Evolutionary conservation across 2,329 filamentous ascomycete genomes (phyloP).

Genomic region (Nakataea oryzae): DNA sequence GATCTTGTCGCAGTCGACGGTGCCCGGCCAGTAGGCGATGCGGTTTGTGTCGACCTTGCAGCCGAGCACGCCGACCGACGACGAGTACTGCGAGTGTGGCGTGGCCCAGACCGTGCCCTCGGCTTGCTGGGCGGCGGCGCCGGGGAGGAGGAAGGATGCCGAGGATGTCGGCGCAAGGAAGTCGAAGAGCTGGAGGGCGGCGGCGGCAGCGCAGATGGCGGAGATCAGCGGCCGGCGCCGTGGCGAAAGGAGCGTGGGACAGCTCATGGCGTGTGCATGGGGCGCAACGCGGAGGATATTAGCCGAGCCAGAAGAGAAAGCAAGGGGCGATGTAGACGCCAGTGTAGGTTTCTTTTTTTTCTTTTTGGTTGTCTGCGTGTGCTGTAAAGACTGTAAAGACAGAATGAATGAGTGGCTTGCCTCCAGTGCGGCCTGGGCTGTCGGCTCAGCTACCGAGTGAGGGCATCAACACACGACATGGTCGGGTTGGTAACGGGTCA

Average conservation of each 20-base stretch:
- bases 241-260: conserved; percentile 1
- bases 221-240: background rate
- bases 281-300: too few species aligned
- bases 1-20: conserved; percentile 42
- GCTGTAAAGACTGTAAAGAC: background rate
- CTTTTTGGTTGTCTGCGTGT: too few species aligned
- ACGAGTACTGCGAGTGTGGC: conserved; percentile 46
- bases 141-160: background rate
- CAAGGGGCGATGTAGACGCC: background rate
- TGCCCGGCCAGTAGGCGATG: conserved; percentile 48
- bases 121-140: background rate
- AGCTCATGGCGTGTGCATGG: background rate
- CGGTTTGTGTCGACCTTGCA: conserved; percentile 52
- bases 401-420: conserved; percentile 2
- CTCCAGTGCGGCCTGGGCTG: background rate
- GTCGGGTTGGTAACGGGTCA: background rate
- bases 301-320: background rate
- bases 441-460: background rate
- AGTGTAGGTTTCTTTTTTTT: background rate
- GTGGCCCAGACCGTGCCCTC: conserved; percentile 27
- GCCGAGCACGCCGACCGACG: conserved; percentile 46
- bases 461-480: background rate
- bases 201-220: background rate
- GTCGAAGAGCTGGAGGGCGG: background rate
- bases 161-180: background rate